Percentiles rank a stretch among this genome's conserved stretches.
Conservation (phyloP, 139 green algal species). For the Chlamydomonas schloesseri region DNA sequence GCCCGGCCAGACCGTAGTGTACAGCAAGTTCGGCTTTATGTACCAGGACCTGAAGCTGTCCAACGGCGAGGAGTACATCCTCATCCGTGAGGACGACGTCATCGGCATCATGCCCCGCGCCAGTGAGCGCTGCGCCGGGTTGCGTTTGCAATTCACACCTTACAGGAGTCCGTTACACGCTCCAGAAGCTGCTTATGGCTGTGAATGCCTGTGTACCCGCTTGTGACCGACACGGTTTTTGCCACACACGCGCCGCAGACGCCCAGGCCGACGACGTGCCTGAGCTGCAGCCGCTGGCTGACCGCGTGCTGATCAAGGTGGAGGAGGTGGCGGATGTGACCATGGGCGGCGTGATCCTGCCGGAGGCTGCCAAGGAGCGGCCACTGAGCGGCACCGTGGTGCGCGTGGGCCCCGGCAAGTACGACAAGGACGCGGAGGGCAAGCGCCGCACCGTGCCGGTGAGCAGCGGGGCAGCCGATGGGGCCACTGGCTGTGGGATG, state of each 20-base stretch:
- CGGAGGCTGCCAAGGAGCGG: constrained; percentile 89
- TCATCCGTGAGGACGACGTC: constrained; percentile 92
- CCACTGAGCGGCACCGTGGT: constrained; percentile 82
- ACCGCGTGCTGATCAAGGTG: constrained; percentile 92
- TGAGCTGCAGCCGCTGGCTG: constrained; percentile 85
- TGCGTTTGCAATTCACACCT: no score
- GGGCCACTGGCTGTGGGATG: no score
- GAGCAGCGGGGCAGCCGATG: background rate
- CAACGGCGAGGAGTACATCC: constrained; percentile 78
- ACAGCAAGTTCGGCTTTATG: constrained; percentile 97
- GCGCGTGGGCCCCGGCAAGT: constrained; percentile 77
- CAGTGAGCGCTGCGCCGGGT: constrained; percentile 5
- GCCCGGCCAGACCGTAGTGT: constrained; percentile 82
- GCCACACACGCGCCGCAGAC: constrained; percentile 28
- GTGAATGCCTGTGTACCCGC: no score
- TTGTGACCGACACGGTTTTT: no score
- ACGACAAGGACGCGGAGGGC: constrained; percentile 73
- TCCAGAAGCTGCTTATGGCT: no score
- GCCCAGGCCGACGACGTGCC: constrained; percentile 89
- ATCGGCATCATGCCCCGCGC: constrained; percentile 86
- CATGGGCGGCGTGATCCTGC: constrained; percentile 92
- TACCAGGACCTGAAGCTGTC: constrained; percentile 86
- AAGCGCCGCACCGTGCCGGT: constrained; percentile 71
- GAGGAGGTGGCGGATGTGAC: constrained; percentile 83
- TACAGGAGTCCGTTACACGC: no score